Base-by-base conservation (phyloP, 768 basidiomycete genomes). In the Galerina marginata region DNA sequence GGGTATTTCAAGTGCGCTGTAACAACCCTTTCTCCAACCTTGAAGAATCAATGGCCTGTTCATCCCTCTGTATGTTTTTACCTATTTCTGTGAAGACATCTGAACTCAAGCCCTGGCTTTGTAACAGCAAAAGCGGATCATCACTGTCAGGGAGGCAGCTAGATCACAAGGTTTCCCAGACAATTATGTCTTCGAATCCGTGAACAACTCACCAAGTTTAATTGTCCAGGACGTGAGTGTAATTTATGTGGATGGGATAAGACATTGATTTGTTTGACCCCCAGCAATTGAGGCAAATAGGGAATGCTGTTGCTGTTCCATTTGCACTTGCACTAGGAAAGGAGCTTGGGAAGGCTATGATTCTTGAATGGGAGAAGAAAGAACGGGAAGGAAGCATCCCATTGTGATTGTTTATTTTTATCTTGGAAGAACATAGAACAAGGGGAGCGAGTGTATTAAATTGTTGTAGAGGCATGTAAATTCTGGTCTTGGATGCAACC, bases 131-230 rank as follows among this genome's bases (percentile, higher is more conserved):
- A 86, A 85, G 63, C 84, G 92, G 6, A 82, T 90, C 25, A 67
- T 91, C 42, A 87, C 79, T 3, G 82, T 91, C 12, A 78, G 84
- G 36, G 91, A 92, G 67, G 83, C 81, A 45, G 90, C 91, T 15
- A 81, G 92, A 23, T 84, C 87, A 0, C 92, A 93, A 74, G 92
- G 92, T 0, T 93, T 93, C 65, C 89, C 90, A 0, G 92, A 93
- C 61, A 44, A 75, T 39, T 91, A 90, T 62, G 61, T 79, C n/a
- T 90, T 93, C 59, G 63, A 79, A 50, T 89, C 88, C 0, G 74
- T 69, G 3, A 79, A 83, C 40, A 67, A 71, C 5, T 58, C 66
- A 3, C 70, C 76, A 0, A 67, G 59, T 4, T 74, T 73, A 20
- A 71, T 79, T 36, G 65, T 85, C 1, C 65, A 74, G 11, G 87